A percentile compares a stretch with the other conserved stretches of the same genome.
phyloP scores from a whole-genome alignment of 1,139 yeast species.

The Magnusiomyces starmeri region DNA sequence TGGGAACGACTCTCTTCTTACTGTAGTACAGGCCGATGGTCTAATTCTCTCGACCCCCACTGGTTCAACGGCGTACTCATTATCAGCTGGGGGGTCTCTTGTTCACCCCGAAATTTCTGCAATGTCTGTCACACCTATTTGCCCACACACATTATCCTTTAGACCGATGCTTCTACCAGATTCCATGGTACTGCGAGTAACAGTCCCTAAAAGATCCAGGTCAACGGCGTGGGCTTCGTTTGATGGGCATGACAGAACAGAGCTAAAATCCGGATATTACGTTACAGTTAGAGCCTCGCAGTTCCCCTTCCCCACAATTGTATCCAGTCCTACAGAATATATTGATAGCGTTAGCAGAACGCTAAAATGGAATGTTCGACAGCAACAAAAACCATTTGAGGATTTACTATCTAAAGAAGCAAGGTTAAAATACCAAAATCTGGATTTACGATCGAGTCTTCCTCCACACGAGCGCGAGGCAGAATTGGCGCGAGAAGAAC shows the following conservation, averaged over 20 bases:
- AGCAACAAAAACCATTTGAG: constrained; percentile 65
- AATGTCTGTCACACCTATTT: constrained; percentile 81
- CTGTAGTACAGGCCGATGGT: constrained; percentile 90
- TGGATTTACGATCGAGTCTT: background rate
- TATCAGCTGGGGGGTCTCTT: constrained; percentile 85
- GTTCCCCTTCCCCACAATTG: constrained; percentile 80
- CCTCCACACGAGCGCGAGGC: background rate
- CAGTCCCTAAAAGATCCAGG: constrained; percentile 63
- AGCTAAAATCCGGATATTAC: constrained; percentile 63
- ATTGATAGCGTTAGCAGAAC: constrained; percentile 78
- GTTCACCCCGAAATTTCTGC: constrained; percentile 90
- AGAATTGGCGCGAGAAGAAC: background rate
- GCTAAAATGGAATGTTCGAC: constrained; percentile 80
- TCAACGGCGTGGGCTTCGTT: constrained; percentile 88
- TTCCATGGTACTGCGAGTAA: constrained; percentile 69
- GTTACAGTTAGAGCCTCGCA: constrained; percentile 73
- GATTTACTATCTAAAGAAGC: constrained; percentile 12
- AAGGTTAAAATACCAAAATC: background rate
- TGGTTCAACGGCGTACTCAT: constrained; percentile 84
- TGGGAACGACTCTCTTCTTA: constrained; percentile 71
- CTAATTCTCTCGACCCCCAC: constrained; percentile 85
- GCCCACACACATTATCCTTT: constrained; percentile 85
- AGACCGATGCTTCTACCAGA: constrained; percentile 84
- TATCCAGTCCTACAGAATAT: constrained; percentile 67
- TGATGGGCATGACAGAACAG: constrained; percentile 75